Conservation (phyloP, 768 basidiomycete genomes). For the Suillus subalutaceus region DNA sequence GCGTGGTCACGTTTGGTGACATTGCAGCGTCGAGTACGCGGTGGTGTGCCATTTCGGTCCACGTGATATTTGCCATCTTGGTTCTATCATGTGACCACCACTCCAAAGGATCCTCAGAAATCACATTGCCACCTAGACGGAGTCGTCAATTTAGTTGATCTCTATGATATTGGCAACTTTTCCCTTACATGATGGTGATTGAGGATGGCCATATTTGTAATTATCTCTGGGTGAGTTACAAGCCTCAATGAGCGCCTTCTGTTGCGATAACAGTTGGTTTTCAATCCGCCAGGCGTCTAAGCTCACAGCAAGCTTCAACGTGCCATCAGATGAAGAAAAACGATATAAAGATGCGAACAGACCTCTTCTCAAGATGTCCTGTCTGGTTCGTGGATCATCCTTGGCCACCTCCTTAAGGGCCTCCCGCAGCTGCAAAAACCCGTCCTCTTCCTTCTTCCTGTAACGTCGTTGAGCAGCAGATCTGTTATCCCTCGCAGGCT, state of each 20-base stretch:
- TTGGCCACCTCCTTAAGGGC: neutral
- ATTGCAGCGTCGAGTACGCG: neutral
- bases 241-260: neutral
- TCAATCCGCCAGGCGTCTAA: constrained; percentile 8
- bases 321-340: neutral
- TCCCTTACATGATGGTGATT: neutral
- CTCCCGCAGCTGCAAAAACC: neutral
- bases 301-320: constrained; percentile 1
- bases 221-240: neutral
- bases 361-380: constrained; percentile 6
- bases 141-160: neutral
- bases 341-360: neutral
- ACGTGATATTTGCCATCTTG: neutral
- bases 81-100: neutral
- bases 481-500: neutral
- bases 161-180: neutral
- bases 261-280: neutral
- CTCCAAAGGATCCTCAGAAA: neutral
- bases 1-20: neutral
- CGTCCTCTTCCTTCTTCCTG: constrained; percentile 7
- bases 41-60: neutral
- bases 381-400: constrained; percentile 1
- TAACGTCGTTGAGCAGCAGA: constrained; percentile 3
- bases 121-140: neutral
- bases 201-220: neutral